These are phyloP conservation scores for Penicillium atrosanguineum DNA, from an alignment of 495 filamentous ascomycete species.

Conservation along the genomic window DNA sequence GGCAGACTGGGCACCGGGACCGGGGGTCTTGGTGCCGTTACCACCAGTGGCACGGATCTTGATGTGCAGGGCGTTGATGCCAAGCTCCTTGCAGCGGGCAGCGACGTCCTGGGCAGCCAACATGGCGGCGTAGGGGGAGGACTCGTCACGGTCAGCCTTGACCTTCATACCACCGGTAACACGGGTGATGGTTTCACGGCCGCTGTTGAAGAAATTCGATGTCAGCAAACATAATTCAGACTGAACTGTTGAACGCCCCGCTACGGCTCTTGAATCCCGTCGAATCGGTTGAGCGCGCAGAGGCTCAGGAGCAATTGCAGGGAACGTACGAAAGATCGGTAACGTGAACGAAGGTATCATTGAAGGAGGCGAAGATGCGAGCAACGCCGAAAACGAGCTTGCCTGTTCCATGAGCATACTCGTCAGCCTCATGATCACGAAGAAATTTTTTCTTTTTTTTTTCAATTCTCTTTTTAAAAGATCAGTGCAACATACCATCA, in stretches of 20 bases:
- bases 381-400: slow-evolving; percentile 99
- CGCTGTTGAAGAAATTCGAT: slow-evolving; percentile 65
- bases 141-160: slow-evolving; percentile 99
- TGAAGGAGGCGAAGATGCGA: slow-evolving; percentile 99
- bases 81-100: slow-evolving; percentile 96
- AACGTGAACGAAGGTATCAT: slow-evolving; percentile 98
- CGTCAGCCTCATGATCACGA: slow-evolving; percentile 13
- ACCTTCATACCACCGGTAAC: slow-evolving; percentile 99
- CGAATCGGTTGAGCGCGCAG: slow-evolving; percentile 4
- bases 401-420: slow-evolving; percentile 48
- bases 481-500: slow-evolving; percentile 62
- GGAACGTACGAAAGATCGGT: slow-evolving; percentile 91
- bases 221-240: slow-evolving; percentile 50
- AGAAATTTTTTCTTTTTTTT: background rate
- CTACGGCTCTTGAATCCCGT: background rate
- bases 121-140: slow-evolving; percentile 99
- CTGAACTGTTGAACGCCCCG: background rate
- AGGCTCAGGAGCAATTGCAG: slow-evolving; percentile 1
- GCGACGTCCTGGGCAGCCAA: slow-evolving; percentile 95
- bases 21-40: slow-evolving; percentile 99
- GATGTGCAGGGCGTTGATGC: slow-evolving; percentile 98
- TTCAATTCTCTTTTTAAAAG: background rate
- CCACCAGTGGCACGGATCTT: slow-evolving; percentile 99
- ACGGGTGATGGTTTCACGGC: slow-evolving; percentile 99
- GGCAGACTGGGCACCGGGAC: slow-evolving; percentile 96